phyloP scores from a whole-genome alignment of 1,139 yeast species.

The Protomyces macrosporus region DNA sequence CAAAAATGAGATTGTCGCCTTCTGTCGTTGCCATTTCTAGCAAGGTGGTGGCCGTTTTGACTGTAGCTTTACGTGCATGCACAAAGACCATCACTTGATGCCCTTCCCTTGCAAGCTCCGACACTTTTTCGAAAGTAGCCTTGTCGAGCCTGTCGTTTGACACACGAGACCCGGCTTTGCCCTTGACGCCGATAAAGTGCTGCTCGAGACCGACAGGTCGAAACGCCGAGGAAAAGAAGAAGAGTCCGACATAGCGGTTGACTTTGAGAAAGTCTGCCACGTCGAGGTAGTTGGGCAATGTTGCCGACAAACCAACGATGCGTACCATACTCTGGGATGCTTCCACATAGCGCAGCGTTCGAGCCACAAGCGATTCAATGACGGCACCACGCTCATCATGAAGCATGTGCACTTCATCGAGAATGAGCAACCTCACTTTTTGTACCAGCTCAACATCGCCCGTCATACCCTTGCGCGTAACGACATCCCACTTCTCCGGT shows the following conservation, averaged over 20 bases:
- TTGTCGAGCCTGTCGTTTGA: slow-evolving; percentile 73
- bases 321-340: slow-evolving; percentile 90
- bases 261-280: slow-evolving; percentile 96
- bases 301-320: slow-evolving; percentile 94
- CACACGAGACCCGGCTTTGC: slow-evolving; percentile 69
- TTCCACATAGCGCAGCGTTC: slow-evolving; percentile 92
- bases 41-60: slow-evolving; percentile 69
- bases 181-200: slow-evolving; percentile 78
- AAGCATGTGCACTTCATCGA: slow-evolving; percentile 92
- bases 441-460: slow-evolving; percentile 84
- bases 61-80: slow-evolving; percentile 90
- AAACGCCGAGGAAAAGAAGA: slow-evolving; percentile 86
- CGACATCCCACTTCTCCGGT: slow-evolving; percentile 99
- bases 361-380: slow-evolving; percentile 88
- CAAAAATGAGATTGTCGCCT: slow-evolving; percentile 53
- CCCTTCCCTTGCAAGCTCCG: slow-evolving; percentile 61
- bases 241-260: slow-evolving; percentile 82
- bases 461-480: slow-evolving; percentile 69
- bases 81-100: slow-evolving; percentile 96
- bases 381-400: slow-evolving; percentile 99
- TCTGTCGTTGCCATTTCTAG: slow-evolving; percentile 62
- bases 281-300: slow-evolving; percentile 86
- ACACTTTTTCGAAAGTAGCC: slow-evolving; percentile 69
- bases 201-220: slow-evolving; percentile 93
- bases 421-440: slow-evolving; percentile 76